Conservation (phyloP, 345 rosid genomes). For the Lepidium didymum region DNA sequence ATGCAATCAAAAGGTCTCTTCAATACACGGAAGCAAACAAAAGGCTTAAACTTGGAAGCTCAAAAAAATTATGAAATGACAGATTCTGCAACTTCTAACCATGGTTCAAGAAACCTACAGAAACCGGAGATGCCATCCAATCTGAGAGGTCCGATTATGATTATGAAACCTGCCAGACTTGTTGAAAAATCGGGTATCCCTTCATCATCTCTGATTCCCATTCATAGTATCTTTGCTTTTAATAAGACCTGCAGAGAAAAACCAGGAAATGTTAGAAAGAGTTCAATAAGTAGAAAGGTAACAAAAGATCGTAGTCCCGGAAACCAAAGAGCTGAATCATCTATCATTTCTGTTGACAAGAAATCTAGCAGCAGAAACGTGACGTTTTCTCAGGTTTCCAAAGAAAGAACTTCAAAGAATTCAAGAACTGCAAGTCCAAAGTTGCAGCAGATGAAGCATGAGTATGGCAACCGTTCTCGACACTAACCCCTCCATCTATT, state of each 20-base stretch:
- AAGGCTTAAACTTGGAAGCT: conserved; percentile 39
- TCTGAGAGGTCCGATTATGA: conserved; percentile 54
- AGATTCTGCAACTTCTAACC: conserved; percentile 32
- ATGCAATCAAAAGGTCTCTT: conserved; percentile 63
- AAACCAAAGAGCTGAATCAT: conserved; percentile 32
- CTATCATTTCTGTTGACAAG: conserved; percentile 37
- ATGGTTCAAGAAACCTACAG: conserved; percentile 9
- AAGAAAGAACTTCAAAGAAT: conserved; percentile 43
- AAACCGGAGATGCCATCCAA: background rate
- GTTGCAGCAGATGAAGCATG: conserved; percentile 60
- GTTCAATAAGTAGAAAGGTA: conserved; percentile 23
- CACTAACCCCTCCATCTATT: conserved; percentile 64
- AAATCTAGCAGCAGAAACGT: conserved; percentile 36
- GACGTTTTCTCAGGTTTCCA: conserved; percentile 36
- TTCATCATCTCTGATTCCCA: conserved; percentile 48
- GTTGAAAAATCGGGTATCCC: conserved; percentile 49
- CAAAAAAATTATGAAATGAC: conserved; percentile 35
- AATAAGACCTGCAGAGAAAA: conserved; percentile 34
- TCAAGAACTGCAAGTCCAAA: conserved; percentile 61
- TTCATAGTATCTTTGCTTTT: conserved; percentile 39
- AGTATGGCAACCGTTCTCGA: conserved; percentile 52
- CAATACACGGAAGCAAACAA: conserved; percentile 49
- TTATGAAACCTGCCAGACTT: conserved; percentile 89
- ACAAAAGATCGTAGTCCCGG: conserved; percentile 36
- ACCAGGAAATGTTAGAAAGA: conserved; percentile 31